Evolutionary conservation across 2,329 filamentous ascomycete species (phyloP).

Genomic region (Diplodia sapinea): DNA sequence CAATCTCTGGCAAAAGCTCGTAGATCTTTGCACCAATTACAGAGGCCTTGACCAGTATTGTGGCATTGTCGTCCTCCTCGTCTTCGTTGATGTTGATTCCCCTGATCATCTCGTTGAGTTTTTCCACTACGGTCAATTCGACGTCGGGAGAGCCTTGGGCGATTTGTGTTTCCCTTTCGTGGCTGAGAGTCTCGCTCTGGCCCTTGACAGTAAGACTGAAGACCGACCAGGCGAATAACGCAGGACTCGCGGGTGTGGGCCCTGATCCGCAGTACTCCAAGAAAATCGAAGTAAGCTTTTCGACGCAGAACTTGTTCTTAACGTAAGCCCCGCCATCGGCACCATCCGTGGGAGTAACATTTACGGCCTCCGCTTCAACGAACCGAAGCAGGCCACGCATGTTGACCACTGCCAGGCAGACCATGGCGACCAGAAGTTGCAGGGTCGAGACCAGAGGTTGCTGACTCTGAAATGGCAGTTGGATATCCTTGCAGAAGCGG

Average conservation of each 20-base stretch:
- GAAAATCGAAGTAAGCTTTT: slow-evolving; percentile 74
- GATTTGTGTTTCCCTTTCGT: slow-evolving; percentile 40
- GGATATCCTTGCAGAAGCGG: slow-evolving; percentile 68
- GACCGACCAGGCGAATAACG: slow-evolving; percentile 81
- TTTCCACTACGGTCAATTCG: slow-evolving; percentile 18
- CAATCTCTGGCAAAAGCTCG: slow-evolving; percentile 23
- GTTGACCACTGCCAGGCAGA: slow-evolving; percentile 76
- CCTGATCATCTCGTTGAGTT: slow-evolving; percentile 20
- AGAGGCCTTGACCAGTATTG: slow-evolving; percentile 18
- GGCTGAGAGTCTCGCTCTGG: slow-evolving; percentile 35
- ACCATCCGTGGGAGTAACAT: background rate
- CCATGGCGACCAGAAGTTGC: slow-evolving; percentile 71
- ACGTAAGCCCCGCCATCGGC: slow-evolving; percentile 61
- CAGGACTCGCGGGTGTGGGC: slow-evolving; percentile 70
- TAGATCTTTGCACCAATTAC: slow-evolving; percentile 1
- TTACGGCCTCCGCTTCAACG: slow-evolving; percentile 47
- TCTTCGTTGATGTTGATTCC: slow-evolving; percentile 26
- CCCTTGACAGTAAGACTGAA: slow-evolving; percentile 50
- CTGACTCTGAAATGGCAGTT: slow-evolving; percentile 47
- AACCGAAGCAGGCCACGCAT: slow-evolving; percentile 65
- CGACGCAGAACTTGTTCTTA: slow-evolving; percentile 71
- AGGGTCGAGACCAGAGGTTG: slow-evolving; percentile 64
- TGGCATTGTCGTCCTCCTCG: slow-evolving; percentile 19
- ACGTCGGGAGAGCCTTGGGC: slow-evolving; percentile 26
- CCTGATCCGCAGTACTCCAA: slow-evolving; percentile 50